Conservation (phyloP, 73 alveolate species). For the Tetrahymena thermophila region DNA sequence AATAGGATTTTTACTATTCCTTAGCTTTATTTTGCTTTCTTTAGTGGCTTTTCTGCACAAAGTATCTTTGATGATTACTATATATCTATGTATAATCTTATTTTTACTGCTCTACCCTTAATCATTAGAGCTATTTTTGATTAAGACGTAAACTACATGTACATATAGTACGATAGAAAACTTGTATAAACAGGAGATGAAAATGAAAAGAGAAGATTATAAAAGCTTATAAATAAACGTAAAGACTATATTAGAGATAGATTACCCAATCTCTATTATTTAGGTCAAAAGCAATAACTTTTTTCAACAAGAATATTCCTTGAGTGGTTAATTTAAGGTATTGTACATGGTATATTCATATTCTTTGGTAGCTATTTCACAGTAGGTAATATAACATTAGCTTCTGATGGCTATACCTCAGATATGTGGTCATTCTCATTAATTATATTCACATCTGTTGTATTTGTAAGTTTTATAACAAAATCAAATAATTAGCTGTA, state of each 20-base stretch:
- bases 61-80: conserved; percentile 55
- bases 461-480: conserved; percentile 24
- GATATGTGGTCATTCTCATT: conserved; percentile 52
- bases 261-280: conserved; percentile 52
- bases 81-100: conserved; percentile 47
- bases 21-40: conserved; percentile 34
- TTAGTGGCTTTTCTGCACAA: conserved; percentile 59
- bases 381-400: conserved; percentile 3
- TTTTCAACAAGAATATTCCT: conserved; percentile 56
- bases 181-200: conserved; percentile 11
- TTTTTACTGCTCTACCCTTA: conserved; percentile 52
- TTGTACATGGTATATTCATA: conserved; percentile 50
- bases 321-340: conserved; percentile 53
- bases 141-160: conserved; percentile 38
- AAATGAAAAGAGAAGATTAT: conserved; percentile 3
- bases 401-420: conserved; percentile 41
- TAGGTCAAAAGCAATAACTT: conserved; percentile 53
- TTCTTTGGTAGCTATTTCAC: conserved; percentile 39
- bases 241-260: conserved; percentile 12
- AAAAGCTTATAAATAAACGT: not conserved
- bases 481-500: not conserved
- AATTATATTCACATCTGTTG: conserved; percentile 55
- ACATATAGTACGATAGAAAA: not conserved
- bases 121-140: conserved; percentile 54
- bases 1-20: conserved; percentile 27